Conservation (phyloP, 306 rosid genomes). For the Fagus crenata region DNA sequence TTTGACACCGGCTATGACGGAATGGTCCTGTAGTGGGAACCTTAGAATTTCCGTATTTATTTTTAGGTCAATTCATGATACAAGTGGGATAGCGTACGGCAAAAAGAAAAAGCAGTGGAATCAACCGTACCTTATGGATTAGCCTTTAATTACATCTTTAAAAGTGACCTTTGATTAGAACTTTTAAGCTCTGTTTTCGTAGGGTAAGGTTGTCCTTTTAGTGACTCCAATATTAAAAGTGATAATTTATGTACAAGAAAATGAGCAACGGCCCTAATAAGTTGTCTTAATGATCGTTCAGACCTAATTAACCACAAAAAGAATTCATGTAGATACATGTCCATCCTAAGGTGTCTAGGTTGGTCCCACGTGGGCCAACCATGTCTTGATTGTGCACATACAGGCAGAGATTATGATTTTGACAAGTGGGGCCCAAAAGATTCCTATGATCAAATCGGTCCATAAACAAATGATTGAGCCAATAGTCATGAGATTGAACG, state of each 20-base stretch:
- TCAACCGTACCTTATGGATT: neutral
- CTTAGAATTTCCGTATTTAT: too few species aligned
- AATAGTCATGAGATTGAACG: neutral
- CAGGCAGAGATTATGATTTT: neutral
- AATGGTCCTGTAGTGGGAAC: too few species aligned
- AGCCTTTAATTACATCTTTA: neutral
- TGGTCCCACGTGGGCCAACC: conserved; percentile 6
- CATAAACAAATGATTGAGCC: neutral
- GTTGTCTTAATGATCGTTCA: neutral
- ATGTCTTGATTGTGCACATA: neutral
- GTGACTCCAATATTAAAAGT: neutral
- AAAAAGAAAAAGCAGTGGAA: too few species aligned
- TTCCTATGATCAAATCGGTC: neutral
- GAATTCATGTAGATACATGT: neutral
- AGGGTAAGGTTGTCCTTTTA: neutral
- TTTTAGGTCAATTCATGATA: too few species aligned
- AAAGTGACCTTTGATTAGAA: neutral
- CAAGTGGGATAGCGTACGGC: too few species aligned
- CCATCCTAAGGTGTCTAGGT: neutral
- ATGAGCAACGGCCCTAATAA: neutral
- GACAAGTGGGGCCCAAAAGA: neutral
- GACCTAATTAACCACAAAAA: neutral
- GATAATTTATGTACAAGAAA: neutral
- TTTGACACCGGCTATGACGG: too few species aligned
- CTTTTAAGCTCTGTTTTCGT: neutral